Base-by-base conservation (phyloP, 805 yeast species). In the Candida easanensis region DNA sequence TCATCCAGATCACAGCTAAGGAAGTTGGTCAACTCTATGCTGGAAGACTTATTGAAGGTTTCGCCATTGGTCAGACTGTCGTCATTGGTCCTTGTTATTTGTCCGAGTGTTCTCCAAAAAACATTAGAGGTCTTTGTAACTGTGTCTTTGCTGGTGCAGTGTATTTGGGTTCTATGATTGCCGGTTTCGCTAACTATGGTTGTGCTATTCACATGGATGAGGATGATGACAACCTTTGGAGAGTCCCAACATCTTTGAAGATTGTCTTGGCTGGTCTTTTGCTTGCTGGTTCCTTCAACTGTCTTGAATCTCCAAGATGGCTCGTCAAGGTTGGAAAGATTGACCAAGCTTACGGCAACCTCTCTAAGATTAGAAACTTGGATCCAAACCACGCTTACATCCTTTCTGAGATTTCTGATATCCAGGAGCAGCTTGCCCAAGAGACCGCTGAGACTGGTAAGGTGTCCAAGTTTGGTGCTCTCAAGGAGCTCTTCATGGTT, bases 131-230 rank as follows among this genome's bases (percentile, higher is more conserved):
- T 36, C 51, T 74, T 41, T 70, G 76, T 53, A 70, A 68, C 37
- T 72, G 77, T 62, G 60, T 75, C 25, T 78, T 76, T 53, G 72
- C 80, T 4, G 82, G 83, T 46, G 74, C 79, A 7, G 82, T 78
- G 31, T 77, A 77, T 51, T 60, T 77, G 11, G 82, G 82, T 37
- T 66, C 75, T 27, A 67, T 74, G 70, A 38, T 73, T 42, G 72
- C 71, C 9, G 74, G 75, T 50, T 73, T 74, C 48, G 65, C 74
- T 22, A 68, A 73, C 52, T 77, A 73, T 52, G 82, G 80, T 28
- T 66, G 77, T 32, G 70, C 77, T 2, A 47, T 73, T 19, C 75
- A 76, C 50, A 55, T 74, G 33, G 47, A 71, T 5, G 54, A 59
- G 20, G 39, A 46, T 9, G 56, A 64, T 15, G 61, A 69, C 34